Percentiles rank a stretch among this genome's conserved stretches.
These are phyloP conservation scores for Tillandsia fasciculata DNA, from an alignment of 176 grass and related monocot species.

Conservation along the genomic window DNA sequence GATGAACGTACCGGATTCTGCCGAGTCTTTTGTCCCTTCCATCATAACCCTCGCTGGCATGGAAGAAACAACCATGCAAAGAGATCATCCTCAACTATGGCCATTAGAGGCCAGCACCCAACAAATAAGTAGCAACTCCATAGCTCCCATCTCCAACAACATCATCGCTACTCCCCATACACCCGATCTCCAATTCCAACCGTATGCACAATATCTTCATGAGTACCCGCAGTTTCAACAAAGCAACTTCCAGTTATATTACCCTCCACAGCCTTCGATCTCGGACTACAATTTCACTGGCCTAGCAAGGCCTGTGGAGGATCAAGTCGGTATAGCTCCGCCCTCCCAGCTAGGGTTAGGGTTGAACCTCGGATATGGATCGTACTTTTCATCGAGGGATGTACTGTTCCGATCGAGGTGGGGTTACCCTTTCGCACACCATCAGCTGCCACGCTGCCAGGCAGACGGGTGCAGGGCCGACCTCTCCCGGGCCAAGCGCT, in stretches of 20 bases:
- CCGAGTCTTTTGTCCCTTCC: conserved; percentile 30
- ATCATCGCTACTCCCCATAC: conserved; percentile 23
- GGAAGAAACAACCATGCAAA: conserved; percentile 33
- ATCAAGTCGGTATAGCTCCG: background rate
- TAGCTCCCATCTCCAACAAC: conserved; percentile 18
- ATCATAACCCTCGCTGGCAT: conserved; percentile 28
- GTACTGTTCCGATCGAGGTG: conserved; percentile 30
- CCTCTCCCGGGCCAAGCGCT: conserved; percentile 57
- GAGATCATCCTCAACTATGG: conserved; percentile 27
- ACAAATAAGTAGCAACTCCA: conserved; percentile 31
- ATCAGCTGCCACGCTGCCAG: conserved; percentile 66
- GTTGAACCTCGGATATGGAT: conserved; percentile 52
- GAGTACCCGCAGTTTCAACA: conserved; percentile 7
- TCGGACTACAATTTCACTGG: conserved; percentile 39
- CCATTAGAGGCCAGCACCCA: conserved; percentile 39
- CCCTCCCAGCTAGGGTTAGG: conserved; percentile 33
- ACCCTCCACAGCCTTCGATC: conserved; percentile 15
- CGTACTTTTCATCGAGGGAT: conserved; percentile 48
- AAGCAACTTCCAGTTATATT: conserved; percentile 27
- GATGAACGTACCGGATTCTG: conserved; percentile 39
- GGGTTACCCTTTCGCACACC: background rate
- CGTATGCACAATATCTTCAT: conserved; percentile 38
- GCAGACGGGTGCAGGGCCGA: conserved; percentile 70
- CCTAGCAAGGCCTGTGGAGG: conserved; percentile 41
- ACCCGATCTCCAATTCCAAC: conserved; percentile 43